Evolutionary conservation across 345 rosid genomes (phyloP).

Genomic region (Triadica sebifera): DNA sequence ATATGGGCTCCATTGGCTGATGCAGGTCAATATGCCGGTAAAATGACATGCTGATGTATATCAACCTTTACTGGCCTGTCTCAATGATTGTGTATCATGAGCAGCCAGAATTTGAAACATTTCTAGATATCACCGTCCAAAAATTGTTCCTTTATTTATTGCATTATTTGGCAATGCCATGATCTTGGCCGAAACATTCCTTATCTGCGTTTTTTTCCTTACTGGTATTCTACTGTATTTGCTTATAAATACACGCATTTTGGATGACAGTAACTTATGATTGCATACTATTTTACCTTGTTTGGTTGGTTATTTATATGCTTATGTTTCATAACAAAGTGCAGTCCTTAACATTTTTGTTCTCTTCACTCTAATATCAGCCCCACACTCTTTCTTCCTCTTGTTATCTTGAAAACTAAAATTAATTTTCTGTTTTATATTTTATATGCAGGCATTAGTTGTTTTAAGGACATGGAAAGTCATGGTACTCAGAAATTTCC

Average conservation of each 20-base stretch:
- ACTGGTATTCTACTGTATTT: too few species aligned
- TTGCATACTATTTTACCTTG: neutral
- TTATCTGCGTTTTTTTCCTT: neutral
- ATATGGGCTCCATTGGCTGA: neutral
- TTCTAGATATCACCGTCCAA: neutral
- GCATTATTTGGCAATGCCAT: neutral
- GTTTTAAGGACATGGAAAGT: conserved; percentile 49
- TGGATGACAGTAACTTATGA: neutral
- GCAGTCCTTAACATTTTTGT: neutral
- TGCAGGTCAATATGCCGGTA: neutral
- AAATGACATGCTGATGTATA: too few species aligned
- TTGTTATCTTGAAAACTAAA: neutral
- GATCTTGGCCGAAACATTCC: neutral
- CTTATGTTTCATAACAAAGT: neutral
- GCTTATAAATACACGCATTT: neutral
- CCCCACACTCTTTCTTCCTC: neutral
- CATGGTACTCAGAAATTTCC: conserved; percentile 36
- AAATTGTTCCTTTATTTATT: neutral
- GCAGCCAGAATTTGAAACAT: conserved; percentile 1
- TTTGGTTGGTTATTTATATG: neutral
- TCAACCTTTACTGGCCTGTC: too few species aligned
- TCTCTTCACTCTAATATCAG: neutral
- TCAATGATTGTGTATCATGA: neutral
- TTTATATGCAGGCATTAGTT: conserved; percentile 25
- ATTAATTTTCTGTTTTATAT: neutral